These are phyloP conservation scores for Cystoisospora suis DNA, from an alignment of 169 alveolate genomes.

Conservation along the genomic window DNA sequence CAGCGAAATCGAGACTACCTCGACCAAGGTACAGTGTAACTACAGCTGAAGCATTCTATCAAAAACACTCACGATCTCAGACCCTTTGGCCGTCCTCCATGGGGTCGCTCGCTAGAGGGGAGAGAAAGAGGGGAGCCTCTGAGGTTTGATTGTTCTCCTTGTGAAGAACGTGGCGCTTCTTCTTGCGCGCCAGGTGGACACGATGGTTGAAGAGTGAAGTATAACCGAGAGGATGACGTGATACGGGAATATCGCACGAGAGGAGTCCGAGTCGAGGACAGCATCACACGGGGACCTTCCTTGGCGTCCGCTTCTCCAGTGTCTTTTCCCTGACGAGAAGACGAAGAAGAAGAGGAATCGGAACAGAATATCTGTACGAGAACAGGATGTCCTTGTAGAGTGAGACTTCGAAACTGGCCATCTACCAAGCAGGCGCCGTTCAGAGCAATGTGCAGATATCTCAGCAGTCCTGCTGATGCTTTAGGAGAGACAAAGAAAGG, in stretches of 20 bases:
- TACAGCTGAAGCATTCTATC: no score
- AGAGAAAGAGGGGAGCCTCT: no score
- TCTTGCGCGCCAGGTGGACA: neutral
- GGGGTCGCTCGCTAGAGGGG: no score
- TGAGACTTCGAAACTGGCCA: neutral
- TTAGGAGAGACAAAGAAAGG: neutral
- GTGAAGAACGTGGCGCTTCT: no score
- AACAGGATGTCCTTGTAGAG: constrained; percentile 18
- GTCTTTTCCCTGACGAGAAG: no score
- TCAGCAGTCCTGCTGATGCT: neutral
- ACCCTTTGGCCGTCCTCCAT: no score
- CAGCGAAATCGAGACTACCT: no score
- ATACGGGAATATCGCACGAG: neutral
- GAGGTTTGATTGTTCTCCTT: no score
- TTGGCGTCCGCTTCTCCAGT: neutral
- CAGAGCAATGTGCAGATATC: neutral
- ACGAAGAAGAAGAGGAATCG: neutral
- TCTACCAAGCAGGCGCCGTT: neutral
- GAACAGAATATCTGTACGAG: neutral
- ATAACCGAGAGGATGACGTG: neutral
- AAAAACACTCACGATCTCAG: no score
- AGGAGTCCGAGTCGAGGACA: neutral
- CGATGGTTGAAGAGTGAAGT: neutral
- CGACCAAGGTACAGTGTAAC: no score
- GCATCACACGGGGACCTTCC: neutral